Evolutionary conservation across 108 stramenopile genomes (phyloP).

Genomic region (Bacterosira constricta): DNA sequence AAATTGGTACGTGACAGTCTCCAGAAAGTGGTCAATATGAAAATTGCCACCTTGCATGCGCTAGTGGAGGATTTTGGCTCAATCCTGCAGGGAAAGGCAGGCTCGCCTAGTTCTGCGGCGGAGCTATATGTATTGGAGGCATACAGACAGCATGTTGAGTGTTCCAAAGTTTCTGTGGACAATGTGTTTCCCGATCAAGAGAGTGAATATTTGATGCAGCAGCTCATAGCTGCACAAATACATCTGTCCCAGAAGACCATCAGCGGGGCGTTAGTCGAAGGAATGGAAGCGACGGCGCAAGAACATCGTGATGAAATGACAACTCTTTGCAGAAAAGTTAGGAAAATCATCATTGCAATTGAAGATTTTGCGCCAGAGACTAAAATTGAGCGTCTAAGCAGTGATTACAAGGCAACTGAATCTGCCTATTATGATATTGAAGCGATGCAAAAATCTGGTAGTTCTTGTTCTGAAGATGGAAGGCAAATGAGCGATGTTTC

Average conservation of each 20-base stretch:
- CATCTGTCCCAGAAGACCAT: conserved; percentile 20
- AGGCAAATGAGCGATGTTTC: background rate
- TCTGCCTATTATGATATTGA: background rate
- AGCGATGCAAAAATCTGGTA: background rate
- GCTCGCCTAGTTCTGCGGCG: background rate
- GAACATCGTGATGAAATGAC: conserved; percentile 6
- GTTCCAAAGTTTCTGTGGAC: background rate
- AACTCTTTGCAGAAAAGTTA: background rate
- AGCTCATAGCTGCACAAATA: conserved; percentile 27
- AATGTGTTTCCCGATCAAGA: conserved; percentile 25
- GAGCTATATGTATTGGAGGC: conserved; percentile 30
- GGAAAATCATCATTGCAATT: conserved; percentile 15
- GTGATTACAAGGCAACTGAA: background rate
- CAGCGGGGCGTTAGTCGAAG: background rate
- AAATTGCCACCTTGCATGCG: conserved; percentile 15
- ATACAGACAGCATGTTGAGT: conserved; percentile 14
- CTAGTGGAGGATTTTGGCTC: conserved; percentile 7
- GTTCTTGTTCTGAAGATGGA: background rate
- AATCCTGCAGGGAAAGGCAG: background rate
- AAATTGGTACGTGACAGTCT: conserved; percentile 14
- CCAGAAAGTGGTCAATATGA: conserved; percentile 5
- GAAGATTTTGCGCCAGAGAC: conserved; percentile 17
- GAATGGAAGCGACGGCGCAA: conserved; percentile 10
- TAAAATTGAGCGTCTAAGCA: background rate
- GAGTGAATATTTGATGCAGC: conserved; percentile 20